Percentiles rank a stretch among this genome's conserved stretches.
phyloP scores from a whole-genome alignment of 148 eudicot species.

The Selenicereus undatus region DNA sequence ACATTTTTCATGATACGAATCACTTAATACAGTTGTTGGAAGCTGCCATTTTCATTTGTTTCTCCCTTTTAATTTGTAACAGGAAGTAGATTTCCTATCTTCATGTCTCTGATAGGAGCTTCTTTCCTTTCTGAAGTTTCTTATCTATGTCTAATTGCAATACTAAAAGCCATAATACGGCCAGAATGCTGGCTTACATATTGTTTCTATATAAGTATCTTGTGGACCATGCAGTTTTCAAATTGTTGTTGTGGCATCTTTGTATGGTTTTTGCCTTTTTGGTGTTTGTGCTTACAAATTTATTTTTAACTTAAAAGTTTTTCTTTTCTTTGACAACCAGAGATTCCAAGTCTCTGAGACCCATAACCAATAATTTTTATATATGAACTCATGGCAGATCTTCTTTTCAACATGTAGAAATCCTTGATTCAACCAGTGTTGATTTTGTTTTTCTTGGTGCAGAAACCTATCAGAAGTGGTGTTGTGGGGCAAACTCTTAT shows the following conservation, averaged over 20 bases:
- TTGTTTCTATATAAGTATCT: too few relatives aligned
- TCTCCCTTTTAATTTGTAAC: not conserved
- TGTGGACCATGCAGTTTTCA: not conserved
- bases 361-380: not conserved
- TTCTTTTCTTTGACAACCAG: not conserved
- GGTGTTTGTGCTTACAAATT: not conserved
- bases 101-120: not conserved
- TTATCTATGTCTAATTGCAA: not conserved
- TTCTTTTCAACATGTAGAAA: not conserved
- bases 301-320: not conserved
- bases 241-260: not conserved
- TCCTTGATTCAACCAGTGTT: not conserved
- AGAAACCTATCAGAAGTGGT: constrained; percentile 89
- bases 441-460: constrained; percentile 19
- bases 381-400: not conserved
- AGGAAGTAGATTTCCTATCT: too few relatives aligned
- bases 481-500: constrained; percentile 69
- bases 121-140: not conserved
- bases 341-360: not conserved
- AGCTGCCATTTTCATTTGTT: not conserved
- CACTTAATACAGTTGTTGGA: not conserved
- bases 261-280: not conserved
- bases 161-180: too few relatives aligned
- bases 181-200: not conserved
- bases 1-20: not conserved